These are phyloP conservation scores for Globisporangium solare DNA, from an alignment of 352 stramenopile genomes.

Conservation along the genomic window DNA sequence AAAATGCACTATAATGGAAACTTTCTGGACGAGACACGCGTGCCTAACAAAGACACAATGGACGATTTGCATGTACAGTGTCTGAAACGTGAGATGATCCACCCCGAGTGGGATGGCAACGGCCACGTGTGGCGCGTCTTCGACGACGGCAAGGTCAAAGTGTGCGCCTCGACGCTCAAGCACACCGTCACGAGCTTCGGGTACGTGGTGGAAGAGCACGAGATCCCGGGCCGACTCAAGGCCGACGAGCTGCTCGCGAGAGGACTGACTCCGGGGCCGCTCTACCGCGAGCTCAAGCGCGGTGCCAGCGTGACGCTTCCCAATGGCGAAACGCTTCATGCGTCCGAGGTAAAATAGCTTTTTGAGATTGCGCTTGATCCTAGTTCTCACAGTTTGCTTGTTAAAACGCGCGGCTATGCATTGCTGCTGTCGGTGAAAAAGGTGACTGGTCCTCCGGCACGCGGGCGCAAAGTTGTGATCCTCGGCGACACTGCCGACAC, in stretches of 20 bases:
- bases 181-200: constrained; percentile 80
- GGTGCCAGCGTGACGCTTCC: constrained; percentile 82
- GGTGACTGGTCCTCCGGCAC: constrained; percentile 52
- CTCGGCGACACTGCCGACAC: constrained; percentile 74
- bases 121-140: constrained; percentile 64
- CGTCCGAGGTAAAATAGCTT: constrained; percentile 56
- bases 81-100: constrained; percentile 47
- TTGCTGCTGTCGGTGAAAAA: constrained; percentile 11
- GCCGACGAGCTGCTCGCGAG: constrained; percentile 70
- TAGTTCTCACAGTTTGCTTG: too few species aligned
- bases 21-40: not conserved
- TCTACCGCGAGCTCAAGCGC: constrained; percentile 89
- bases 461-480: constrained; percentile 72
- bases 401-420: not conserved
- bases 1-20: not conserved
- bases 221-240: constrained; percentile 80
- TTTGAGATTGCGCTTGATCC: not conserved
- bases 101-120: constrained; percentile 51
- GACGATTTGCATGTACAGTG: constrained; percentile 19
- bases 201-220: constrained; percentile 78
- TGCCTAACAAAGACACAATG: not conserved
- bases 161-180: constrained; percentile 62
- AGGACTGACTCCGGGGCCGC: constrained; percentile 82
- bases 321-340: constrained; percentile 66
- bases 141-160: constrained; percentile 58